Percentiles rank a stretch among this genome's conserved stretches.
phyloP scores from a whole-genome alignment of 768 basidiomycete genomes.

The Leccinellum luteum region DNA sequence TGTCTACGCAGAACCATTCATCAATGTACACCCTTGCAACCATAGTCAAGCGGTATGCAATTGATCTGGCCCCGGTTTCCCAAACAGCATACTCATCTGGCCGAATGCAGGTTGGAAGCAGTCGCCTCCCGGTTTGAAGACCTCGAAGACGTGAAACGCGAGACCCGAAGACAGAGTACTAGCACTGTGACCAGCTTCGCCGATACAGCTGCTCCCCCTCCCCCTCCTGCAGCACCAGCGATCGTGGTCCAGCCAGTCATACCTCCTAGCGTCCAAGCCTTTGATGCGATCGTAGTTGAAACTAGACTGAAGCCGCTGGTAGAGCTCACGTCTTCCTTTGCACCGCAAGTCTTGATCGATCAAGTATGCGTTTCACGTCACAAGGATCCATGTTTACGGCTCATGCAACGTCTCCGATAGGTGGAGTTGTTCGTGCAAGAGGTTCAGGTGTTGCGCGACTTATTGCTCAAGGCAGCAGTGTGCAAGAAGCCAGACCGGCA shows the following conservation, averaged over 20 bases:
- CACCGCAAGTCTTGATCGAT: constrained; percentile 66
- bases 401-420: constrained; percentile 38
- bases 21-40: constrained; percentile 76
- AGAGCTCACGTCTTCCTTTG: constrained; percentile 67
- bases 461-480: constrained; percentile 62
- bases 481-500: constrained; percentile 80
- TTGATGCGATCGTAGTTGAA: constrained; percentile 69
- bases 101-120: constrained; percentile 73
- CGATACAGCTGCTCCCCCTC: constrained; percentile 25
- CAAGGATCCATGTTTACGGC: neutral
- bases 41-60: constrained; percentile 74
- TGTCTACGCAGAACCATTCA: constrained; percentile 35
- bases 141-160: constrained; percentile 55
- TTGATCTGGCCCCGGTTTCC: constrained; percentile 8
- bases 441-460: constrained; percentile 62
- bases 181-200: constrained; percentile 30
- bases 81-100: neutral
- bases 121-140: constrained; percentile 95
- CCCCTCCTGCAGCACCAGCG: constrained; percentile 35
- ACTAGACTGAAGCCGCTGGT: constrained; percentile 74
- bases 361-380: constrained; percentile 53
- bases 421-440: constrained; percentile 64
- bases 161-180: constrained; percentile 26
- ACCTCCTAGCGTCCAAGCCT: constrained; percentile 67
- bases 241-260: constrained; percentile 39